Evolutionary conservation across 345 rosid genomes (phyloP), one percentile per base, ranked within the genome.

Genomic region (Eucalyptus lansdowneana): DNA sequence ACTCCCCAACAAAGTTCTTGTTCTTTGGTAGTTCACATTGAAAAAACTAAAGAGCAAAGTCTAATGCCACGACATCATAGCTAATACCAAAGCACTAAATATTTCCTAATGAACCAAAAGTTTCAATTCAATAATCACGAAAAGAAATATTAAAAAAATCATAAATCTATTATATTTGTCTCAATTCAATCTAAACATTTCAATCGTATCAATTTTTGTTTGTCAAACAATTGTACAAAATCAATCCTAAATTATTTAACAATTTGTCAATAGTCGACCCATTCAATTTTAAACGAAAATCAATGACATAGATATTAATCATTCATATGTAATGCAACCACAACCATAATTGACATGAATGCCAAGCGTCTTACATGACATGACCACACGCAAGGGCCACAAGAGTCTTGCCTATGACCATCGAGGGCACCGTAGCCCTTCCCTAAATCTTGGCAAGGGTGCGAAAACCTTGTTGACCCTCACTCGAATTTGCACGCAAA

Each of bases 301-400:
- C 12, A 2, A 10, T 56, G 21, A 56, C 13, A 56, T 56, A 0
- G 3, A 56, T 24, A 0, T 1, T 22, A 1, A 0, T 24, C 0
- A 2, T 56, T 25, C 12, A 50, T 56, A 56, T 12, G 1, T 56
- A 56, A 56, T 3, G 5, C 6, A 4, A 21, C 5, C 0, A 56
- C 62, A 56, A 24, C 0, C 12, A 56, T 21, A 56, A 3, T 21
- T 56, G 6, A 56, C 13, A 56, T 24, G 6, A 11, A 56, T 24
- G 29, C 1, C 27, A 56, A 9, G 6, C 3, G 1, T 56, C 27
- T 12, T 56, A 24, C 3, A 24, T 56, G 13, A 0, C 6, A 24
- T 2, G 6, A 56, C 13, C 12, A 56, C 3, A 56, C 0, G 3
- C 62, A 9, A 56, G 29, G 3, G 60, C 12, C 60, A 54, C 27